Percentiles rank a stretch among this genome's conserved stretches.
Conservation (phyloP, 768 basidiomycete species). For the Calocybe gangraenosa region DNA sequence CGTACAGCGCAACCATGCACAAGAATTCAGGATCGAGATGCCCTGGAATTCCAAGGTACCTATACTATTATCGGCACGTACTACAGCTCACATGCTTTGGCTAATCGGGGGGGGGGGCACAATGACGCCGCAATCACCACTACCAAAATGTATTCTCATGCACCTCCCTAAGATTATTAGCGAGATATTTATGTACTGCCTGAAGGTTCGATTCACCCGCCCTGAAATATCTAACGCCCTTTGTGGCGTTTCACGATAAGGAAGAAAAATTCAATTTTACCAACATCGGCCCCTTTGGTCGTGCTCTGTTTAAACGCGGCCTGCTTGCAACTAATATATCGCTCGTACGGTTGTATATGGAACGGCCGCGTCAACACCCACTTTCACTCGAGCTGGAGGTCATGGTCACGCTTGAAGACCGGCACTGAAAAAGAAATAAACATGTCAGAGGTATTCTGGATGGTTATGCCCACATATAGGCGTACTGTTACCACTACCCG, state of each 20-base stretch:
- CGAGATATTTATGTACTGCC: not conserved
- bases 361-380: not conserved
- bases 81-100: too few relatives aligned
- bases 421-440: not conserved
- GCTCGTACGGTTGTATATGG: not conserved
- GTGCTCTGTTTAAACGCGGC: not conserved
- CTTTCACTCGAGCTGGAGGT: not conserved
- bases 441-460: not conserved
- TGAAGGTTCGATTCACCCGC: not conserved
- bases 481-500: not conserved
- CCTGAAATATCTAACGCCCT: not conserved
- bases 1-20: too few relatives aligned
- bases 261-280: not conserved
- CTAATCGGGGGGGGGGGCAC: too few relatives aligned
- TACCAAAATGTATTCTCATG: not conserved
- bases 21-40: too few relatives aligned
- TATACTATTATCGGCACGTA: too few relatives aligned
- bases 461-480: not conserved
- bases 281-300: not conserved
- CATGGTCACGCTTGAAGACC: not conserved
- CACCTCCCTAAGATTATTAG: not conserved
- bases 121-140: not conserved
- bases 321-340: not conserved
- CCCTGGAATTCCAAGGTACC: too few relatives aligned
- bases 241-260: not conserved